Percentiles rank a stretch among this genome's conserved stretches.
phyloP scores from a whole-genome alignment of 2,329 filamentous ascomycete genomes.

The Neoarthrinium moseri region DNA sequence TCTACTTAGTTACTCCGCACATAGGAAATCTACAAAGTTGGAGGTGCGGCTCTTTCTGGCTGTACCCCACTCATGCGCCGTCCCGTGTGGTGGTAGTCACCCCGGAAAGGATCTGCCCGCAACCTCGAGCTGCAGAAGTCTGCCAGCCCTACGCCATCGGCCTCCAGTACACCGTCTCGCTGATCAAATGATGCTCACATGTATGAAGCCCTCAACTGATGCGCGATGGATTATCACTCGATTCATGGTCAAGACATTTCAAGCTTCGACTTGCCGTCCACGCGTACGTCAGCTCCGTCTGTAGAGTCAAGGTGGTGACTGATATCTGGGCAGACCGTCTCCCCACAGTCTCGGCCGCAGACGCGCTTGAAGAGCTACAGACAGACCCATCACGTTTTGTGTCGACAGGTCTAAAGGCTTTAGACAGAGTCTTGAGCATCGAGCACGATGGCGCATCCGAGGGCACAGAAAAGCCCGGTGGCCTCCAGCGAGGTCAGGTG shows the following conservation, averaged over 20 bases:
- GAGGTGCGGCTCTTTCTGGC: not conserved
- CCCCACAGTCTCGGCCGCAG: slow-evolving; percentile 73
- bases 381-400: slow-evolving; percentile 49
- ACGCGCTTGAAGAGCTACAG: slow-evolving; percentile 63
- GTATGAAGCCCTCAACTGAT: too few species aligned
- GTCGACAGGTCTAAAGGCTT: slow-evolving; percentile 51
- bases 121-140: too few species aligned
- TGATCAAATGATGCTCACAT: too few species aligned
- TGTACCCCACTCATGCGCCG: not conserved
- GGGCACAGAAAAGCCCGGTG: slow-evolving; percentile 37
- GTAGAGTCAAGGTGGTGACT: not conserved
- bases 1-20: too few species aligned
- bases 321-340: slow-evolving; percentile 59
- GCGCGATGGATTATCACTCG: slow-evolving; percentile 55
- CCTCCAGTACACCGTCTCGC: too few species aligned
- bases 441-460: slow-evolving; percentile 17
- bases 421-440: slow-evolving; percentile 48
- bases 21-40: not conserved
- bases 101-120: not conserved
- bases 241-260: slow-evolving; percentile 60
- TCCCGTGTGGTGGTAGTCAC: not conserved
- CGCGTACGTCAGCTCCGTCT: slow-evolving; percentile 41
- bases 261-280: slow-evolving; percentile 56
- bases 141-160: too few species aligned
- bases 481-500: slow-evolving; percentile 73